Evolutionary conservation across 108 stramenopile genomes (phyloP).

Genomic region (Skeletonema potamos): DNA sequence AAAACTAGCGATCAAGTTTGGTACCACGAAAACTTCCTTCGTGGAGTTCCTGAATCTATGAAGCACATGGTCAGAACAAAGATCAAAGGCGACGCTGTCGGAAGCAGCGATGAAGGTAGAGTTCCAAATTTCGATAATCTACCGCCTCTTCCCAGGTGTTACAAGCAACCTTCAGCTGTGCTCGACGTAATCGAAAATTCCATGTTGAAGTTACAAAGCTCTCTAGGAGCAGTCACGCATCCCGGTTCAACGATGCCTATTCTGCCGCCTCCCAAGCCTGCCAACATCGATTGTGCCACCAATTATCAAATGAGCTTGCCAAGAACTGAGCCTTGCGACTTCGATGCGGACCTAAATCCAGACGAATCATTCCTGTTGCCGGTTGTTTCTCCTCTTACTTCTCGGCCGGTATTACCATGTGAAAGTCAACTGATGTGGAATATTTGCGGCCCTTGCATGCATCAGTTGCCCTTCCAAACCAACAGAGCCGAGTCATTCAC

Average conservation of each 20-base stretch:
- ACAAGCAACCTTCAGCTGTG: neutral
- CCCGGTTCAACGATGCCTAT: too few relatives aligned
- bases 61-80: neutral
- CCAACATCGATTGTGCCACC: too few relatives aligned
- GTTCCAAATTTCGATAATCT: neutral
- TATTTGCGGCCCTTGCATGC: neutral
- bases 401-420: too few relatives aligned
- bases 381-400: too few relatives aligned
- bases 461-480: neutral
- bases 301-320: too few relatives aligned
- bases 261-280: too few relatives aligned
- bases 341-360: neutral
- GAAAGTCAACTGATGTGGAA: too few relatives aligned
- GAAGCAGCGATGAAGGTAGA: neutral
- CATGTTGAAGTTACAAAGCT: neutral
- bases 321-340: too few relatives aligned
- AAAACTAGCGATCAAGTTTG: neutral
- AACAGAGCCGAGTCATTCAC: neutral
- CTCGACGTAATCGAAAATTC: neutral
- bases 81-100: neutral
- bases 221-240: neutral
- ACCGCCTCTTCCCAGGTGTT: neutral
- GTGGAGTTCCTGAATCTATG: conserved; percentile 1
- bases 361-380: neutral
- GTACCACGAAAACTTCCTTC: conserved; percentile 16